A percentile compares a stretch with the other conserved stretches of the same genome.
Conservation (phyloP, 2,329 filamentous ascomycete genomes). For the Xylariaceae sp. region DNA sequence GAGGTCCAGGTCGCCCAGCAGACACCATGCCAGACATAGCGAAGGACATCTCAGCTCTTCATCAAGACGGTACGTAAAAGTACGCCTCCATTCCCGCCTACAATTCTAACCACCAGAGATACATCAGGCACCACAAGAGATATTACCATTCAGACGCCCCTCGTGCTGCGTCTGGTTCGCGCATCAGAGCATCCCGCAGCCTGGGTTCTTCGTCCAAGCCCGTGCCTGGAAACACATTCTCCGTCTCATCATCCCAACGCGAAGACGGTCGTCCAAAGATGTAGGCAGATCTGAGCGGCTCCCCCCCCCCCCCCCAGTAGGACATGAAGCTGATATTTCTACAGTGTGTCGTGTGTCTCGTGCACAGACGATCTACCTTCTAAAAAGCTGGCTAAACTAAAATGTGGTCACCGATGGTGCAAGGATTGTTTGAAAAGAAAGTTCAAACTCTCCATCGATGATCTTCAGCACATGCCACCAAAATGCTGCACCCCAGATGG, state of each 20-base stretch:
- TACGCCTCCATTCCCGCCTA: slow-evolving; percentile 4
- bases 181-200: slow-evolving; percentile 35
- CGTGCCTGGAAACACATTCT: too few relatives aligned
- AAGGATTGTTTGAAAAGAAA: slow-evolving; percentile 67
- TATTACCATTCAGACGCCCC: slow-evolving; percentile 32
- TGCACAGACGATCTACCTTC: slow-evolving; percentile 67
- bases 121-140: slow-evolving; percentile 23
- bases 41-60: slow-evolving; percentile 25
- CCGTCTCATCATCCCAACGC: slow-evolving; percentile 30
- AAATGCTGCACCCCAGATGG: slow-evolving; percentile 70
- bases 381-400: slow-evolving; percentile 64
- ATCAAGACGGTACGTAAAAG: slow-evolving; percentile 29
- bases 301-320: too few relatives aligned
- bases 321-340: slow-evolving; percentile 17
- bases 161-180: slow-evolving; percentile 30
- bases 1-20: slow-evolving; percentile 23
- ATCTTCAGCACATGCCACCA: slow-evolving; percentile 80
- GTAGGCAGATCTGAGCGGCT: slow-evolving; percentile 28
- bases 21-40: slow-evolving; percentile 21
- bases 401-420: slow-evolving; percentile 81
- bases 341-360: slow-evolving; percentile 66
- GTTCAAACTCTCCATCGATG: slow-evolving; percentile 71
- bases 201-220: slow-evolving; percentile 35
- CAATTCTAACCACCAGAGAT: slow-evolving; percentile 16
- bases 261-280: slow-evolving; percentile 22